These are phyloP conservation scores for Angomonas desouzai DNA, from an alignment of 208 protist species.

Conservation along the genomic window DNA sequence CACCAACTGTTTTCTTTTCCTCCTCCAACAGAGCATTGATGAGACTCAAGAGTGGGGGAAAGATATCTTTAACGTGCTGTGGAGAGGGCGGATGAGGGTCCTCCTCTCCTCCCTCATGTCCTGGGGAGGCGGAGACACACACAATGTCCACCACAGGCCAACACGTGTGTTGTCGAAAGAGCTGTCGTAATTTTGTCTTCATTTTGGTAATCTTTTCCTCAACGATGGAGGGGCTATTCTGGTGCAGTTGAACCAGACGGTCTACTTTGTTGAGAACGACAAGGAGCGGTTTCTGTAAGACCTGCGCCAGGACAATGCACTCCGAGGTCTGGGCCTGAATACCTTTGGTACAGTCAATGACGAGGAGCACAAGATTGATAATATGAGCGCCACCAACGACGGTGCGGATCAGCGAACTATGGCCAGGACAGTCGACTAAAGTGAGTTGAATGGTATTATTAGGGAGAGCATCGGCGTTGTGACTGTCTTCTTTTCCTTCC, in stretches of 20 bases:
- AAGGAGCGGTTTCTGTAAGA: conserved; percentile 81
- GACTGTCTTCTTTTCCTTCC: background rate
- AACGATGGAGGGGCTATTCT: conserved; percentile 10
- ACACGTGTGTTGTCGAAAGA: conserved; percentile 59
- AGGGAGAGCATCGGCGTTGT: too few species aligned
- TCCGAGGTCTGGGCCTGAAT: conserved; percentile 99
- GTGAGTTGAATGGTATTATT: conserved; percentile 74
- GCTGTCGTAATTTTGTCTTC: conserved; percentile 27
- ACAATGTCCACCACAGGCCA: conserved; percentile 71
- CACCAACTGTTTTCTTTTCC: too few species aligned
- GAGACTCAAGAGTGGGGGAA: background rate
- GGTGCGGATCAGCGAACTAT: conserved; percentile 97
- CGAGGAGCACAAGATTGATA: conserved; percentile 97
- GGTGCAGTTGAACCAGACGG: conserved; percentile 32
- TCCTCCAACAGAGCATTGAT: background rate
- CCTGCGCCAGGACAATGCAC: conserved; percentile 83
- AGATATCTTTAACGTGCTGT: background rate
- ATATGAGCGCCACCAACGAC: conserved; percentile 98
- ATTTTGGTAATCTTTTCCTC: background rate
- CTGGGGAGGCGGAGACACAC: conserved; percentile 59
- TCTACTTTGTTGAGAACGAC: conserved; percentile 98
- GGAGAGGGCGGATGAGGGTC: background rate
- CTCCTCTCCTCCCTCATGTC: conserved; percentile 6
- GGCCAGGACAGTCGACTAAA: conserved; percentile 98
- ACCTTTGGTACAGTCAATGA: conserved; percentile 97